Percentiles rank a stretch among this genome's conserved stretches.
These are phyloP conservation scores for Malus hybrid DNA, from an alignment of 331 rosid species.

Conservation along the genomic window DNA sequence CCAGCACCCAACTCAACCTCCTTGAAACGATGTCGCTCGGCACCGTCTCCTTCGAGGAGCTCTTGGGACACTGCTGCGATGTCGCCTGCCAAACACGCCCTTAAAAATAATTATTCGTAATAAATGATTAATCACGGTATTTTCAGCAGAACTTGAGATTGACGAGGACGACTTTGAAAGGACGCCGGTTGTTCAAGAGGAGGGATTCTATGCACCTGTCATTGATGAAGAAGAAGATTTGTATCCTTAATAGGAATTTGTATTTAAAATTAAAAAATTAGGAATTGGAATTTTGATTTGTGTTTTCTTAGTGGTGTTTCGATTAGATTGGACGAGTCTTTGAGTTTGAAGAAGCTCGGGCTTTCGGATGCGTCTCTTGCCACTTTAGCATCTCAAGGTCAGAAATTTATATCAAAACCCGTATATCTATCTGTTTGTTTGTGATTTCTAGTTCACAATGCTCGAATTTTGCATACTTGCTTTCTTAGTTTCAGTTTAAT, in stretches of 20 bases:
- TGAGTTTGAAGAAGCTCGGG: conserved; percentile 69
- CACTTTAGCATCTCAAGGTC: conserved; percentile 43
- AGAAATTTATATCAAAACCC: conserved; percentile 5
- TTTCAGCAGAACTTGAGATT: conserved; percentile 32
- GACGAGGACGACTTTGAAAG: conserved; percentile 7
- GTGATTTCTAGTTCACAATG: neutral
- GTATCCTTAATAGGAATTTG: conserved; percentile 38
- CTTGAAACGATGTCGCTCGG: conserved; percentile 72
- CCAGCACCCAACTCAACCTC: conserved; percentile 53
- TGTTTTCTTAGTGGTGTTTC: conserved; percentile 17
- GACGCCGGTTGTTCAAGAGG: conserved; percentile 1
- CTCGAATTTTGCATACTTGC: neutral
- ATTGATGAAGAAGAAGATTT: conserved; percentile 52
- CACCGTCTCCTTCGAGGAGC: conserved; percentile 87
- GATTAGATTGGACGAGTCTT: conserved; percentile 61
- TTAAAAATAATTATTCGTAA: neutral
- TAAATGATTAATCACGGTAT: neutral
- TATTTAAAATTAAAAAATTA: neutral
- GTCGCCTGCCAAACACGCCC: neutral
- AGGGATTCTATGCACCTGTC: conserved; percentile 23
- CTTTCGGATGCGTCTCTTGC: conserved; percentile 82
- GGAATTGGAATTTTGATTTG: neutral
- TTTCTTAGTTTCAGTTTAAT: neutral
- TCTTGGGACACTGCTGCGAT: conserved; percentile 78
- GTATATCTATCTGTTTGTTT: neutral